phyloP scores from a whole-genome alignment of 441 rosid genomes.

The Gossypium gossypioides region DNA sequence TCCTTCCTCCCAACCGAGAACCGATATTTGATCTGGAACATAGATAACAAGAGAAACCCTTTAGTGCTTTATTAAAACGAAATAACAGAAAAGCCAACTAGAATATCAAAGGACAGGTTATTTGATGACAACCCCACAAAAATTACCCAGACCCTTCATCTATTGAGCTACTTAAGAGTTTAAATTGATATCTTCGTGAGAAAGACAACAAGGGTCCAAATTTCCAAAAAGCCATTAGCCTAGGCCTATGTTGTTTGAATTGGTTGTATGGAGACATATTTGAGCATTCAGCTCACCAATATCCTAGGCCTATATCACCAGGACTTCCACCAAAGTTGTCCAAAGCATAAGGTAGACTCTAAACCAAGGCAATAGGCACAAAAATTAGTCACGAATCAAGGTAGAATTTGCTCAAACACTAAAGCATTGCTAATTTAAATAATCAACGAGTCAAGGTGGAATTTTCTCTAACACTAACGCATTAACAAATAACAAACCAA shows the following conservation, averaged over 20 bases:
- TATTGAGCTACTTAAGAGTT: background rate
- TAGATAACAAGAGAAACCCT: slow-evolving; percentile 1
- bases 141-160: background rate
- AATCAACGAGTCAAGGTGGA: too few relatives aligned
- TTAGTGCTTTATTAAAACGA: background rate
- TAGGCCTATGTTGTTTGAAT: background rate
- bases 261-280: background rate
- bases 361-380: background rate
- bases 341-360: background rate
- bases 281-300: background rate
- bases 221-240: background rate
- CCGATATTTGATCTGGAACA: slow-evolving; percentile 25
- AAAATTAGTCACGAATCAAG: background rate
- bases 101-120: background rate
- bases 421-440: too few relatives aligned
- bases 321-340: background rate
- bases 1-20: slow-evolving; percentile 19
- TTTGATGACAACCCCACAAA: background rate
- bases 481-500: too few relatives aligned
- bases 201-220: background rate
- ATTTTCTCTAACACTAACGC: too few relatives aligned
- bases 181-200: background rate
- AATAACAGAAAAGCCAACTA: background rate
- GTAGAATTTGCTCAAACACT: too few relatives aligned
- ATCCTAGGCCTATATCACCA: background rate